Evolutionary conservation across 2,329 filamentous ascomycete genomes (phyloP), one percentile per base, ranked within the genome.

Genomic region (Aspergillus chevalieri): DNA sequence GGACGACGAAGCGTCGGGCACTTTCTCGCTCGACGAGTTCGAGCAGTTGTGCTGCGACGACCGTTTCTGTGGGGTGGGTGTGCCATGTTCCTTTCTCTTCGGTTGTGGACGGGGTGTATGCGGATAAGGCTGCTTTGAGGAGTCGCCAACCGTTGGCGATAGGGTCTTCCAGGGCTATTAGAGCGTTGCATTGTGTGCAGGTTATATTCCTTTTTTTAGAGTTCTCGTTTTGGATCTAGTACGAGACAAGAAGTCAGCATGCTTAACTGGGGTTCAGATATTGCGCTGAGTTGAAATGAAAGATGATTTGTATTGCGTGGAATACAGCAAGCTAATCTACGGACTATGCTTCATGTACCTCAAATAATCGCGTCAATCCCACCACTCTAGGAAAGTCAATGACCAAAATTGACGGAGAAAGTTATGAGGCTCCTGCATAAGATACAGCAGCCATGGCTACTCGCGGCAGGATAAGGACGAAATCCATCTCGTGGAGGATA

Each of bases 11-110:
- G 56, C 79, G 77, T 15, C 79, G 74, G 3, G 78, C 69, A 34
- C 78, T 80, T 55, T 76, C 74, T 49, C 75, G 76, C 21, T 83
- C 79, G 38, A 81, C 76, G 4, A 79, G 65, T 47, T 76, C 74
- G 24, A 84, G 69, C 3, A 85, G 66, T 48, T 79, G 77, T 5
- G 78, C 77, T n/a, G 77, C 74, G 24, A 83, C 60, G 14, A 76
- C 64, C 4, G 63, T 60, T 46, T 74, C 70, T 2, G 60, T 52
- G 1, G 68, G 53, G 49, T 67, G 61, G 10, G 46, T 58, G 51
- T 72, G 58, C 63, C 65, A 67, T 10, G 42, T 46, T 3, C 48
- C 9, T 5, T 47, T 22, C 12, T 26, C 36, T 14, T 70, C 71
- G 2, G n/a, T 12, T 8, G n/a, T 17, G n/a, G 17, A 17, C 17